Evolutionary conservation across 331 rosid species (phyloP).

Genomic region (Dryas integrifolia): DNA sequence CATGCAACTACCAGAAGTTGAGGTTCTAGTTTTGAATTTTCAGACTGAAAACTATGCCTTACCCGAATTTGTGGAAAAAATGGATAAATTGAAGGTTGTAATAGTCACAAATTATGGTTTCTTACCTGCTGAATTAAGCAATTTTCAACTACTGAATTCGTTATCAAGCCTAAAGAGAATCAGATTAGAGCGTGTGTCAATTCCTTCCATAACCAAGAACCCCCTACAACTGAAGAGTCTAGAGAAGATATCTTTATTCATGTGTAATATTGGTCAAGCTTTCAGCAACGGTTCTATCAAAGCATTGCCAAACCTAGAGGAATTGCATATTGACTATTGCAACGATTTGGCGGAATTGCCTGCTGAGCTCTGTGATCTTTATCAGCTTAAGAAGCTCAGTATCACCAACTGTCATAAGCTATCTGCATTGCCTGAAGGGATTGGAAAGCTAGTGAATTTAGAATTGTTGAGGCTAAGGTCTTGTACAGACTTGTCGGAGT

Average conservation of each 20-base stretch:
- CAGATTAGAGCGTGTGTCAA: slow-evolving; percentile 45
- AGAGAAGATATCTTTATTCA: slow-evolving; percentile 19
- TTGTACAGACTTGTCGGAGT: slow-evolving; percentile 24
- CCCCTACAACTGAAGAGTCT: neutral
- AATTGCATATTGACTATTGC: slow-evolving; percentile 30
- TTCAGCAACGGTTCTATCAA: slow-evolving; percentile 12
- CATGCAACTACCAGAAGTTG: slow-evolving; percentile 28
- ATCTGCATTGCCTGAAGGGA: slow-evolving; percentile 29
- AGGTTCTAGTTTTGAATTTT: slow-evolving; percentile 43
- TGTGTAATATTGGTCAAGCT: slow-evolving; percentile 24
- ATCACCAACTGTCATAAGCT: slow-evolving; percentile 24
- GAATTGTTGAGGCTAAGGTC: slow-evolving; percentile 34
- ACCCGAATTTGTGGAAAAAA: slow-evolving; percentile 43
- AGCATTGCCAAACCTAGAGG: slow-evolving; percentile 20
- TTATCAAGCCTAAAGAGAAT: neutral
- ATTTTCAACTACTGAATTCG: neutral
- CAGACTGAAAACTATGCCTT: slow-evolving; percentile 38
- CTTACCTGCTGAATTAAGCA: slow-evolving; percentile 31
- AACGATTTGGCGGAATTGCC: slow-evolving; percentile 30
- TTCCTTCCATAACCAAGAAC: slow-evolving; percentile 33
- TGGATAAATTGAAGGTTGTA: slow-evolving; percentile 53
- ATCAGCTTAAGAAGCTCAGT: slow-evolving; percentile 19
- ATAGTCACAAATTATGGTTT: slow-evolving; percentile 48
- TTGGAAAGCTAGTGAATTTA: slow-evolving; percentile 20
- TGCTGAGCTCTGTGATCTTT: slow-evolving; percentile 9